Base-by-base conservation (phyloP, 805 yeast species). In the Kodamaea sagamina region DNA sequence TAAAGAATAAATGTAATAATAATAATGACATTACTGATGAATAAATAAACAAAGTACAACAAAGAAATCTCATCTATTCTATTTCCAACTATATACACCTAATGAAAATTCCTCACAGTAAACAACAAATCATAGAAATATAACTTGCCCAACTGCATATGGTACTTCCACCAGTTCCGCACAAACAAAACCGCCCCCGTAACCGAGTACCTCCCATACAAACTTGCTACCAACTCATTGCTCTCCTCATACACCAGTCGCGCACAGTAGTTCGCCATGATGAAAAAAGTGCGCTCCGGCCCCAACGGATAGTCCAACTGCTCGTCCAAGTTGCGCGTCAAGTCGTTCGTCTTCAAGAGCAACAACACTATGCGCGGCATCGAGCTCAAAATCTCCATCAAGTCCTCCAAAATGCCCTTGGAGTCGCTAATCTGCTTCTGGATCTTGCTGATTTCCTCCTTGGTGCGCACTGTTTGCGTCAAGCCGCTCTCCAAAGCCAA, bases 221-320 rank as follows among this genome's bases (percentile, higher is more conserved):
- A 15, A 5, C 39, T 26, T 18, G 55, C 39, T 4, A 67, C 61
- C 7, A 44, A 42, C 46, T 82, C 87, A 13, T 63, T 57, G 3
- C 78, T 75, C 55, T 88, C 96, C n/a, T 73, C 74, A 53, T 79
- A 86, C 1, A 88, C 92, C 0, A 89, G 79, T 17, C 69, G 67
- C 0, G 97, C 90, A 68, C 98, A 93, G 61, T 93, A 92, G 24
- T 80, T 78, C 1, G 96, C 93, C 84, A 93, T 76, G 32, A 93
- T 88, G 51, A 90, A 66, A 52, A 93, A 92, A 0, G 96, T 86
- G 39, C 96, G 72, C 57, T 87, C 92, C 4, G 86, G 84, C 0
- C 98, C 97, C 36, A 90, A 65, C 0, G 97, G 95, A 47, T 82
- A 81, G 36, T 85, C 78, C 43, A 92, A 72, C 43, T 78, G 72